Conservation (phyloP, 768 basidiomycete genomes). For the Suillus occidentalis region DNA sequence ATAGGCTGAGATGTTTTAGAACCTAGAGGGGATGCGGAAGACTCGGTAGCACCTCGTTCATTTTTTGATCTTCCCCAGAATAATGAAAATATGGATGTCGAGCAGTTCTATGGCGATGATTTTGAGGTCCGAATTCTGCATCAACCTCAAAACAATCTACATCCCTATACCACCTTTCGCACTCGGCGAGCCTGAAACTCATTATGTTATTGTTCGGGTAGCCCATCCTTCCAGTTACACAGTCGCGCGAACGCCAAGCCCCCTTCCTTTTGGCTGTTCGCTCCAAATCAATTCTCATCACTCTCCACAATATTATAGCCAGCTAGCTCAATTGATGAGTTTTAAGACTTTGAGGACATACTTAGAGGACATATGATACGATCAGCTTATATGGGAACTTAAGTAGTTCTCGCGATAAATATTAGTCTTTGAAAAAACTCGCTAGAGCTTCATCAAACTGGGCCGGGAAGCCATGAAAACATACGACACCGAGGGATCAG, state of each 20-base stretch:
- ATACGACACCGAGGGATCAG: no score
- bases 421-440: no score
- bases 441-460: no score
- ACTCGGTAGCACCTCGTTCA: not conserved
- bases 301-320: constrained; percentile 5
- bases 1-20: not conserved
- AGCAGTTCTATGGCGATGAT: not conserved
- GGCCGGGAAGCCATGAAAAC: no score
- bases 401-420: no score
- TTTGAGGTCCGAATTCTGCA: not conserved
- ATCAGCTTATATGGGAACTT: no score
- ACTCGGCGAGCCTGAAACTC: not conserved
- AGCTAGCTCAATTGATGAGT: constrained; percentile 18
- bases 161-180: not conserved
- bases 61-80: not conserved
- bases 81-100: no score
- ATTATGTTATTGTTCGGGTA: not conserved
- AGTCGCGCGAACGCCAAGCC: not conserved
- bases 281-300: not conserved
- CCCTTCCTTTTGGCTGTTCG: not conserved
- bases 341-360: no score
- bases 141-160: not conserved
- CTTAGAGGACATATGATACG: no score
- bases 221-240: not conserved
- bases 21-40: not conserved